A percentile compares a stretch with the other conserved stretches of the same genome.
Conservation (phyloP, 805 yeast genomes). For the Kuraishia borneana region DNA sequence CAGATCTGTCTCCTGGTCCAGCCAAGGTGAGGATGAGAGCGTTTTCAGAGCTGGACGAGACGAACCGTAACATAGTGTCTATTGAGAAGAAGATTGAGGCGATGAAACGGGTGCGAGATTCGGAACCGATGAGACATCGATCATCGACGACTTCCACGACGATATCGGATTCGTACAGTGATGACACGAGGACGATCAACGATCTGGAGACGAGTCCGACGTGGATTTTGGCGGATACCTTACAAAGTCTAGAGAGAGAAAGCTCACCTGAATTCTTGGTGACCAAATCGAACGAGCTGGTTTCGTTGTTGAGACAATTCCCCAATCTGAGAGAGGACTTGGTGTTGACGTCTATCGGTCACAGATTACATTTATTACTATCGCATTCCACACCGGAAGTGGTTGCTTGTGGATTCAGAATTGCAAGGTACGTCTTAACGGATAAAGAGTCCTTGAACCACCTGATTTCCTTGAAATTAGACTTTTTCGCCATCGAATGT, state of each 20-base stretch:
- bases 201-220: slow-evolving; percentile 28
- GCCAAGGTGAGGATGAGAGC: slow-evolving; percentile 1
- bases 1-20: background rate
- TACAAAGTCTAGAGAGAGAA: slow-evolving; percentile 42
- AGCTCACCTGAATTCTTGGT: slow-evolving; percentile 39
- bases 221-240: slow-evolving; percentile 52
- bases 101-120: background rate
- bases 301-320: slow-evolving; percentile 39
- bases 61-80: slow-evolving; percentile 1
- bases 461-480: slow-evolving; percentile 44
- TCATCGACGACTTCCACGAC: background rate
- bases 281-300: slow-evolving; percentile 55
- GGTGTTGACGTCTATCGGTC: slow-evolving; percentile 43
- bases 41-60: slow-evolving; percentile 2
- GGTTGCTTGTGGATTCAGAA: slow-evolving; percentile 65
- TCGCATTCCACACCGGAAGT: slow-evolving; percentile 45
- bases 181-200: background rate
- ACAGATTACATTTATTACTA: slow-evolving; percentile 49
- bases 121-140: background rate
- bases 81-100: slow-evolving; percentile 3
- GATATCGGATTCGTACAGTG: background rate
- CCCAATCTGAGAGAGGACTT: slow-evolving; percentile 58
- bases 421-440: slow-evolving; percentile 54
- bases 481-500: slow-evolving; percentile 52
- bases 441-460: slow-evolving; percentile 41